These are phyloP conservation scores for Ceratobasidium sp. DNA, from an alignment of 1,284 basidiomycete species.

Conservation along the genomic window DNA sequence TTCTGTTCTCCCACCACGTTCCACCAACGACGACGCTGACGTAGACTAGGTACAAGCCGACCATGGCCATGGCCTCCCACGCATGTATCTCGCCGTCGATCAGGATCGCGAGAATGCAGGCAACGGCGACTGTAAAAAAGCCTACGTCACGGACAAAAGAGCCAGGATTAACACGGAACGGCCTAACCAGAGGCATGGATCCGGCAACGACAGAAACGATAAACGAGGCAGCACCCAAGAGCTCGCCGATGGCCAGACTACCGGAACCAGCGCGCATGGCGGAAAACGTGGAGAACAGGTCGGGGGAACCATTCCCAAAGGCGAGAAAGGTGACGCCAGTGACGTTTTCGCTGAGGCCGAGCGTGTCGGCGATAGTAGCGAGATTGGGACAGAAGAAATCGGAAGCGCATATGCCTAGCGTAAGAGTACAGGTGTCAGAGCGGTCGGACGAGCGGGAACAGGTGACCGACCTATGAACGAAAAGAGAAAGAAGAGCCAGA, in stretches of 20 bases:
- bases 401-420: constrained; percentile 85
- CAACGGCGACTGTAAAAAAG: constrained; percentile 86
- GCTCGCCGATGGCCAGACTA: constrained; percentile 90
- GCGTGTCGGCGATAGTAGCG: constrained; percentile 78
- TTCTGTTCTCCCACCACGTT: constrained; percentile 75
- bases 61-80: constrained; percentile 77
- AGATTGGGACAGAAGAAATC: constrained; percentile 97
- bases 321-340: constrained; percentile 93
- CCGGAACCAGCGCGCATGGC: constrained; percentile 88
- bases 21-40: constrained; percentile 77
- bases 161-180: constrained; percentile 80
- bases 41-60: constrained; percentile 80
- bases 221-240: constrained; percentile 94
- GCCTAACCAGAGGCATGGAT: constrained; percentile 93
- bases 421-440: constrained; percentile 50
- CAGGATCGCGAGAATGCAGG: constrained; percentile 75
- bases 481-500: constrained; percentile 86
- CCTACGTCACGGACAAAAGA: constrained; percentile 92
- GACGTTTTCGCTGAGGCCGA: constrained; percentile 87
- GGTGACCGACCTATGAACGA: constrained; percentile 56
- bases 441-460: background rate
- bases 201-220: constrained; percentile 96
- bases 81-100: constrained; percentile 76
- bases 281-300: constrained; percentile 93
- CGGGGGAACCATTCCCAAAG: constrained; percentile 91